Percentiles rank a stretch among this genome's conserved stretches.
Evolutionary conservation across 164 flowering plant genomes (phyloP).

Genomic region (Vitis rotundifolia): DNA sequence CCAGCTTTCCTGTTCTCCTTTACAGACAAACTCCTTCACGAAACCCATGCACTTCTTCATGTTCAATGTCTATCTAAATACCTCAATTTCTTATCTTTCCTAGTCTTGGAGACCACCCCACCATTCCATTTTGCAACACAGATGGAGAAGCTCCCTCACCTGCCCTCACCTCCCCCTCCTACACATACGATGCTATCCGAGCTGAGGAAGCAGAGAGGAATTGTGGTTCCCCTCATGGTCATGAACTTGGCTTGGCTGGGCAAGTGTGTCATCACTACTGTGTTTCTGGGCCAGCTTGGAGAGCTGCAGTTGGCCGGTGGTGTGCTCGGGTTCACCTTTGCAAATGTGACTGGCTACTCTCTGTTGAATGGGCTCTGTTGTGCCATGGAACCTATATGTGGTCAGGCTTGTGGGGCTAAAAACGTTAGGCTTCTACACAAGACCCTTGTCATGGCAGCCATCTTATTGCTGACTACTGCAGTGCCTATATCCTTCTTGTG

Average conservation of each 20-base stretch:
- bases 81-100: neutral
- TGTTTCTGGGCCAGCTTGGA: conserved; percentile 79
- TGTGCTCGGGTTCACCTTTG: conserved; percentile 80
- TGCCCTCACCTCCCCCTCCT: conserved; percentile 8
- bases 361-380: conserved; percentile 75
- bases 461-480: conserved; percentile 49
- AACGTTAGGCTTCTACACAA: conserved; percentile 78
- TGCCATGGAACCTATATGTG: conserved; percentile 97
- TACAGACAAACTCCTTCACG: conserved; percentile 25
- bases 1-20: neutral
- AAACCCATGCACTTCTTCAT: conserved; percentile 31
- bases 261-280: conserved; percentile 71
- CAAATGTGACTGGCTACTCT: conserved; percentile 87
- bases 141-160: conserved; percentile 29
- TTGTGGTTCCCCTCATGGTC: conserved; percentile 57
- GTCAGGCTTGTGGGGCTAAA: conserved; percentile 86
- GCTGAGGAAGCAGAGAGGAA: conserved; percentile 49
- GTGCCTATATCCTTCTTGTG: conserved; percentile 71
- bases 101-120: neutral
- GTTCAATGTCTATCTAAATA: conserved; percentile 9
- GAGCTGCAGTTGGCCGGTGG: conserved; percentile 82
- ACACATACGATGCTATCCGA: conserved; percentile 33
- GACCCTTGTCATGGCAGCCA: conserved; percentile 67
- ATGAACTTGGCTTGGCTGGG: conserved; percentile 81
- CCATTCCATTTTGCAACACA: conserved; percentile 11